Conservation (phyloP, 257 asterid genomes). For the Ballota nigra region DNA sequence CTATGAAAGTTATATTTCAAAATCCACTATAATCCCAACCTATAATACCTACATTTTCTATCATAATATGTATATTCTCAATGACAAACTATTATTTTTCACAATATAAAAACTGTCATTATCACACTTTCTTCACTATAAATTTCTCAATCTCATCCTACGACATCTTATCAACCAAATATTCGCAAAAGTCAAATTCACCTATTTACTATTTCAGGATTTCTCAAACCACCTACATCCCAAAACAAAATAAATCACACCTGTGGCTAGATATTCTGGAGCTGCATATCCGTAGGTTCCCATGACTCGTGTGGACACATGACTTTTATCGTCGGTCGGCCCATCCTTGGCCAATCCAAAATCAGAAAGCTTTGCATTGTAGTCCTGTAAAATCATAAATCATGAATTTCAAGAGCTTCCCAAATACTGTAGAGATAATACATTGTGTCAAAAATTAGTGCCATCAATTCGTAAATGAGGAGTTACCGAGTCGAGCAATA, state of each 20-base stretch:
- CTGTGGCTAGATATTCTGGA: conserved; percentile 83
- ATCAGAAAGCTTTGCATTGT: conserved; percentile 91
- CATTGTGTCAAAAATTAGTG: background rate
- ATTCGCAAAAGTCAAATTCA: too few species aligned
- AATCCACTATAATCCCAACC: too few species aligned
- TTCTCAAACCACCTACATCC: too few species aligned
- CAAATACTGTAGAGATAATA: background rate
- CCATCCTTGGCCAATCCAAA: conserved; percentile 95
- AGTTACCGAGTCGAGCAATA: conserved; percentile 78
- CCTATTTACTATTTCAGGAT: too few species aligned
- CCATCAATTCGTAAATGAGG: conserved; percentile 6
- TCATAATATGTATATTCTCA: too few species aligned
- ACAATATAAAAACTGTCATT: too few species aligned
- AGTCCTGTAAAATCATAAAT: conserved; percentile 49
- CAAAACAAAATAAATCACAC: conserved; percentile 30
- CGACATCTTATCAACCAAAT: too few species aligned
- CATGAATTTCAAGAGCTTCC: background rate
- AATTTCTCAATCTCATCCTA: too few species aligned
- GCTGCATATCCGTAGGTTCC: conserved; percentile 94
- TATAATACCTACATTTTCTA: too few species aligned
- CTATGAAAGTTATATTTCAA: too few species aligned
- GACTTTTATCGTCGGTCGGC: conserved; percentile 71
- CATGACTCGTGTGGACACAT: conserved; percentile 74
- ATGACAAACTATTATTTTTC: too few species aligned
- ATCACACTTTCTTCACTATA: too few species aligned